Percentiles rank a stretch among this genome's conserved stretches.
These are phyloP conservation scores for Emergomyces pasteurianus DNA, from an alignment of 2,329 filamentous ascomycete species.

Conservation along the genomic window DNA sequence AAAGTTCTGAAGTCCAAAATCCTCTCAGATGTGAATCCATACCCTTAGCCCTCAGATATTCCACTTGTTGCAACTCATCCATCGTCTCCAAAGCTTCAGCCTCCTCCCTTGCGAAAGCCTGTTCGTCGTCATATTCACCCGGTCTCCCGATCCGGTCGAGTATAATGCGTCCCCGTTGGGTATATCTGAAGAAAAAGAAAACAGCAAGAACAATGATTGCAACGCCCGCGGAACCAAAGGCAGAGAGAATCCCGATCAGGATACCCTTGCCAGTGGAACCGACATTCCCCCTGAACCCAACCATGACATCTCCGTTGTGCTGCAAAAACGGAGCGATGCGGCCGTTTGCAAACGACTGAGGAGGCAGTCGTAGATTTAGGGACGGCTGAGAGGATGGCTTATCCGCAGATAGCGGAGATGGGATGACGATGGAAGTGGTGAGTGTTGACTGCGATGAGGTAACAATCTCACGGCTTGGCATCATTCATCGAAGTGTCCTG, in stretches of 20 bases:
- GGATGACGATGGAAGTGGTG: constrained; percentile 2
- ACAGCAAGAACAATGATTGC: constrained; percentile 68
- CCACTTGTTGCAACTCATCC: constrained; percentile 81
- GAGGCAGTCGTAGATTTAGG: not conserved
- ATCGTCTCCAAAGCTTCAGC: constrained; percentile 88
- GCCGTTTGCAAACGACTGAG: constrained; percentile 2
- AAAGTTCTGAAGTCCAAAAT: not conserved
- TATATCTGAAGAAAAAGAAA: constrained; percentile 92
- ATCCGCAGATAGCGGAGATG: not conserved
- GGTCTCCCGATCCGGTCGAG: constrained; percentile 86
- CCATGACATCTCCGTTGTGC: constrained; percentile 6
- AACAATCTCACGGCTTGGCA: constrained; percentile 6
- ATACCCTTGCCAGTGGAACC: constrained; percentile 61
- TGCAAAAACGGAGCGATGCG: constrained; percentile 3
- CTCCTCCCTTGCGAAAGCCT: constrained; percentile 87
- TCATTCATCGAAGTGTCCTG: constrained; percentile 5
- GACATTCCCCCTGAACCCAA: constrained; percentile 28
- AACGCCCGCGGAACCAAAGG: constrained; percentile 79
- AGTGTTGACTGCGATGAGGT: constrained; percentile 6
- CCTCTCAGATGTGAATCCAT: constrained; percentile 19
- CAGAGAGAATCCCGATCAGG: constrained; percentile 86
- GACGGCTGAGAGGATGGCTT: not conserved
- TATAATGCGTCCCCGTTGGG: constrained; percentile 74
- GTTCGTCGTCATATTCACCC: constrained; percentile 95
- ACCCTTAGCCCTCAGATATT: constrained; percentile 96